Conservation (phyloP, 768 basidiomycete genomes). For the Tylopilus sp. region DNA sequence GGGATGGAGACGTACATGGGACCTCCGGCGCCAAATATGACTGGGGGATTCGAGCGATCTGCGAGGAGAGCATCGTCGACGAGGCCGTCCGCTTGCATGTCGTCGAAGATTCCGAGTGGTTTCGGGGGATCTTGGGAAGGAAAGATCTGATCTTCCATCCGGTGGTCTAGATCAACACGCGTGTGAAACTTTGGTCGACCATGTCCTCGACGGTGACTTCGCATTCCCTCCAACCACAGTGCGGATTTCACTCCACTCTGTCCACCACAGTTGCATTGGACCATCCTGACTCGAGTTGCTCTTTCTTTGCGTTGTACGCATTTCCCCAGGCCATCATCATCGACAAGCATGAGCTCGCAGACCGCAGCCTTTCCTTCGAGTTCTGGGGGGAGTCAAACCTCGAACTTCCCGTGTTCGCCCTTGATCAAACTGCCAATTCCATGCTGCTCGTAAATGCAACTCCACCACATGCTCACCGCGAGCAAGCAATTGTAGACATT, state of each 20-base stretch:
- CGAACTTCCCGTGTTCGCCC: slow-evolving; percentile 41
- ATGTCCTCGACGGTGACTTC: slow-evolving; percentile 21
- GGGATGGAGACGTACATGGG: slow-evolving; percentile 50
- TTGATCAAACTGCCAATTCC: slow-evolving; percentile 22
- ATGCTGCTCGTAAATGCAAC: slow-evolving; percentile 34
- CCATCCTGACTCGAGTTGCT: slow-evolving; percentile 15
- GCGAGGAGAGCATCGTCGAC: slow-evolving; percentile 11
- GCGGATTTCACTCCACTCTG: slow-evolving; percentile 32
- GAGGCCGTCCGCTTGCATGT: slow-evolving; percentile 22
- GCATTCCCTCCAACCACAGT: slow-evolving; percentile 20
- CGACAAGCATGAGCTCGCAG: slow-evolving; percentile 42
- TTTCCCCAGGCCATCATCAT: slow-evolving; percentile 41
- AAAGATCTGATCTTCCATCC: slow-evolving; percentile 16
- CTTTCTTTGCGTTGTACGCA: slow-evolving; percentile 33
- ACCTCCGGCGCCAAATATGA: slow-evolving; percentile 69
- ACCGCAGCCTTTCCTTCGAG: slow-evolving; percentile 31
- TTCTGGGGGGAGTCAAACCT: slow-evolving; percentile 39
- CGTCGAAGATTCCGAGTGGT: slow-evolving; percentile 21
- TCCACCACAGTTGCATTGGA: slow-evolving; percentile 20
- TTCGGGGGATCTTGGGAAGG: slow-evolving; percentile 6
- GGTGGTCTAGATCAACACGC: slow-evolving; percentile 1
- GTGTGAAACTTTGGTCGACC: neutral
- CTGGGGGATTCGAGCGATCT: slow-evolving; percentile 40
- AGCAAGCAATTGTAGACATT: slow-evolving; percentile 28
- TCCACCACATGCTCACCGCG: neutral